A percentile compares a stretch with the other conserved stretches of the same genome.
phyloP scores from a whole-genome alignment of 139 green algal genomes.

The Chlorella sorokiniana region DNA sequence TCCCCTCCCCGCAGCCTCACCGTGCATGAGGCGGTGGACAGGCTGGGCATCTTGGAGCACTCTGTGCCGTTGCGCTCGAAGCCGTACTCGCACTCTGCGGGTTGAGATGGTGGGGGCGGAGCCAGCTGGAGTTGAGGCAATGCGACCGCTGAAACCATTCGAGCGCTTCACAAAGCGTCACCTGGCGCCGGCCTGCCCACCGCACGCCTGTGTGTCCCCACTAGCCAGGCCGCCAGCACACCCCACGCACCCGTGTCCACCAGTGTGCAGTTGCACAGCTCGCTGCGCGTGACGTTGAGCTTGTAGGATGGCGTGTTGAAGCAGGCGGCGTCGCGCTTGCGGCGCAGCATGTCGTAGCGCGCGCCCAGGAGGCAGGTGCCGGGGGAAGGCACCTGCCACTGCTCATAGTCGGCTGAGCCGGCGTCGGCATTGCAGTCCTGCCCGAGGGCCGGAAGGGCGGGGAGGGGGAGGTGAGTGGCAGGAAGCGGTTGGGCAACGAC shows the following conservation, averaged over 20 bases:
- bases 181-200: not conserved
- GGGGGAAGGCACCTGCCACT: slow-evolving; percentile 32
- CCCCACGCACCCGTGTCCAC: slow-evolving; percentile 45
- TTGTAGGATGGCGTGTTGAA: slow-evolving; percentile 68
- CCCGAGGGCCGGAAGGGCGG: not conserved
- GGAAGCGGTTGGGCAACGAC: too few species aligned
- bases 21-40: slow-evolving; percentile 49
- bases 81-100: slow-evolving; percentile 78
- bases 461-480: not conserved
- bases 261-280: slow-evolving; percentile 60
- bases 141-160: not conserved
- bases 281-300: not conserved
- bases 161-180: not conserved
- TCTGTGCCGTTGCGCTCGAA: slow-evolving; percentile 46
- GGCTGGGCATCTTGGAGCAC: slow-evolving; percentile 10
- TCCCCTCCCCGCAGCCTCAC: too few species aligned
- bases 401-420: slow-evolving; percentile 52
- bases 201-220: not conserved
- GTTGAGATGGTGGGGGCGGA: not conserved
- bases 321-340: slow-evolving; percentile 61
- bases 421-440: slow-evolving; percentile 46
- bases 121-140: not conserved
- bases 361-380: slow-evolving; percentile 49
- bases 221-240: not conserved
- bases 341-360: slow-evolving; percentile 49